Evolutionary conservation across 176 grass and related monocot genomes (phyloP), one percentile per base, ranked within the genome.

Genomic region (Phyllostachys edulis): DNA sequence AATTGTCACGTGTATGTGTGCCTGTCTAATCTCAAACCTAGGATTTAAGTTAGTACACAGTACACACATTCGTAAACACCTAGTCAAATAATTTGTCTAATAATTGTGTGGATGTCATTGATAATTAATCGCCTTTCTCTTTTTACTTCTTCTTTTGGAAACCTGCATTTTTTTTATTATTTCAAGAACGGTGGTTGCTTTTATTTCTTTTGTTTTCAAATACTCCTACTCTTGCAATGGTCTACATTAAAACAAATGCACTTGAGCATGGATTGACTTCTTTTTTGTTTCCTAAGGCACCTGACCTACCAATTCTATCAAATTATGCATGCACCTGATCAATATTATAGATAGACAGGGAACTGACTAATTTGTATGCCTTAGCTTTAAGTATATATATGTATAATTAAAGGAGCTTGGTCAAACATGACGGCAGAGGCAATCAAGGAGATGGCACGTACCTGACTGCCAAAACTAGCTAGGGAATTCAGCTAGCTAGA

Each of bases 381-480:
- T 32, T 61, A 32, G 14, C 26, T 57, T 36, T 6, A 3, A 34
- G 0, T 21, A 0, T 21, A 18, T 52, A 7, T 8, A n/a, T 59
- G 3, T 23, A 27, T 13, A 12, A 45, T 45, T 10, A 79, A 38
- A 38, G 7, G 18, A 23, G 37, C 45, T 59, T 84, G 68, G 81
- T 89, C 68, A 84, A 61, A 57, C 74, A 84, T 84, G 60, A 61
- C 81, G 76, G 87, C 87, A 74, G 60, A 74, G 7, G 71, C 71
- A 69, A 82, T 76, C 62, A 75, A 82, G 40, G 27, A 29, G 10
- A 84, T 80, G 69, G 39, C 49, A 80, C 56, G n/a, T 60, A 60
- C 6, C 16, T 60, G 47, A 67, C 37, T 56, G 29, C 57, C 26
- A 50, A 79, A 73, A 47, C 55, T 42, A 64, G 5, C 55, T 42